Base-by-base conservation (phyloP, 306 rosid species). In the Dryas alaskensis region DNA sequence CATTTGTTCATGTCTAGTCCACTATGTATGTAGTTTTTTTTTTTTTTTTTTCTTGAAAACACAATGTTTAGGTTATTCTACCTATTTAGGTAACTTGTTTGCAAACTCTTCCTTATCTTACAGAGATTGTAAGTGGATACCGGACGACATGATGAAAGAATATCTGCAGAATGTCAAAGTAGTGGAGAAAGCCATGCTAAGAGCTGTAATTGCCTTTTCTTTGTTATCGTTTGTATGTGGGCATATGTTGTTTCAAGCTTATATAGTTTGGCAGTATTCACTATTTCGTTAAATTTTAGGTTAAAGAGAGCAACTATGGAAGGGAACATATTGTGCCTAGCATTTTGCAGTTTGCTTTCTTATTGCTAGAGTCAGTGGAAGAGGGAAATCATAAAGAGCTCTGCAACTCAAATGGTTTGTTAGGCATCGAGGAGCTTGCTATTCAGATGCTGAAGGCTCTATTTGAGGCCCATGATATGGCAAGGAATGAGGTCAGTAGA, bases 111-210 rank as follows among this genome's bases (percentile, higher is more conserved):
- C 6, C 59, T 54, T 63, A 25, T 55, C 73, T 61, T 74, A 17
- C 73, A 82, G 86, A 62, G 81, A 83, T 47, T 79, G 86, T 70
- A 79, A 79, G 58, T 83, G 86, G 84, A 76, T 79, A 55, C 53
- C 78, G 1, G 79, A 72, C 66, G 81, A 72, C 39, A 61, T 83
- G 73, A 83, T 67, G 76, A 78, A 61, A 60, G 84, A 75, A 47
- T 76, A 79, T 57, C 72, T 65, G 58, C 76, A 67, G 8, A 79
- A 71, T 70, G 75, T 79, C 76, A 75, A 83, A 71, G 48, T 60
- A 64, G 73, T 83, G 14, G 84, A 83, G 68, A 76, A 75, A 69
- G 84, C 83, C 57, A 69, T 72, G 48, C 40, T 83, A 72, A 83
- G 81, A 79, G 83, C 81, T 69, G 86, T 83, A 83, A 72, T 47